phyloP scores from a whole-genome alignment of 441 rosid genomes.

The Adansonia madagascariensis region DNA sequence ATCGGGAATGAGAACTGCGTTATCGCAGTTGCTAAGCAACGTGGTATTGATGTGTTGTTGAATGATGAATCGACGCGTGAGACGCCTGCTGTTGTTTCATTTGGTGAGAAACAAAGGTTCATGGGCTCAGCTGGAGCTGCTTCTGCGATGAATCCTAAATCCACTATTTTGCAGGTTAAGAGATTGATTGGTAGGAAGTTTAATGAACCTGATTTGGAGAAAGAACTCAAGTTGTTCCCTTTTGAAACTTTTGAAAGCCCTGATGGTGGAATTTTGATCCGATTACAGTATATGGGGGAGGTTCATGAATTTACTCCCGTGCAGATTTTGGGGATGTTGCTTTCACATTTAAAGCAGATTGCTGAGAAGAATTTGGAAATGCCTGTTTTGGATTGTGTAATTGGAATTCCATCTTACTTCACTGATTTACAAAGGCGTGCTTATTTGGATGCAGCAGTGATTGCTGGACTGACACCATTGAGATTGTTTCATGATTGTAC shows the following conservation, averaged over 20 bases:
- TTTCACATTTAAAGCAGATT: constrained; percentile 82
- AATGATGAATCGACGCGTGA: constrained; percentile 94
- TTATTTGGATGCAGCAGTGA: constrained; percentile 77
- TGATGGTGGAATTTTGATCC: constrained; percentile 71
- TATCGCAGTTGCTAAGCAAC: constrained; percentile 74
- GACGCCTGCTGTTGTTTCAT: constrained; percentile 76
- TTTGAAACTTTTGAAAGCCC: constrained; percentile 65
- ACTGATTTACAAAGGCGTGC: constrained; percentile 82
- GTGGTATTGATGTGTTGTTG: constrained; percentile 84
- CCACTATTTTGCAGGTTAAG: constrained; percentile 80
- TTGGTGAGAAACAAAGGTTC: constrained; percentile 92
- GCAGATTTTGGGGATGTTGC: constrained; percentile 86
- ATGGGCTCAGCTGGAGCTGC: constrained; percentile 90
- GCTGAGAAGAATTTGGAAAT: constrained; percentile 73
- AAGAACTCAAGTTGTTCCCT: constrained; percentile 69
- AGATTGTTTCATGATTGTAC: constrained; percentile 93
- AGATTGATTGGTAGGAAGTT: constrained; percentile 77
- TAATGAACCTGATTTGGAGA: constrained; percentile 65
- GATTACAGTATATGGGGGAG: constrained; percentile 69
- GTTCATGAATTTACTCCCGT: constrained; percentile 65
- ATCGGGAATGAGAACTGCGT: constrained; percentile 92
- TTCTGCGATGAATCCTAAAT: constrained; percentile 84
- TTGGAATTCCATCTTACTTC: constrained; percentile 92
- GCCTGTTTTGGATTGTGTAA: constrained; percentile 74
- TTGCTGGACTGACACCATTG: constrained; percentile 84